A percentile compares a stretch with the other conserved stretches of the same genome.
Conservation (phyloP, 2,329 filamentous ascomycete genomes). For the Paracorniculantispora psalliotae region DNA sequence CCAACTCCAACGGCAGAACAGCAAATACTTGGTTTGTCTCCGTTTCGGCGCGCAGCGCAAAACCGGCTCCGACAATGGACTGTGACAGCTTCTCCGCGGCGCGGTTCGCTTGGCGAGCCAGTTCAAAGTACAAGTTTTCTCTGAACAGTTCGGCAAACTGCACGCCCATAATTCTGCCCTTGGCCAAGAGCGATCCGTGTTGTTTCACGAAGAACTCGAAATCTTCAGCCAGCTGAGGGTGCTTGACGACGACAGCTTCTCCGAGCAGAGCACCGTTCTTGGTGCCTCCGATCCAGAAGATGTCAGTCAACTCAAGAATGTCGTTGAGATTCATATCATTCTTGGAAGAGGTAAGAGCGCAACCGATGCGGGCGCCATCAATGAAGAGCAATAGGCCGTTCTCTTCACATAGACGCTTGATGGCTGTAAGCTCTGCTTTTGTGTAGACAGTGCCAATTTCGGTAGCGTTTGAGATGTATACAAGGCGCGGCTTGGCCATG, state of each 20-base stretch:
- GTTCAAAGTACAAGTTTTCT: slow-evolving; percentile 39
- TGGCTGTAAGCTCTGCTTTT: slow-evolving; percentile 34
- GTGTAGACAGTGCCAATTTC: slow-evolving; percentile 46
- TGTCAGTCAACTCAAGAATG: slow-evolving; percentile 42
- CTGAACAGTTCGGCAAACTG: slow-evolving; percentile 47
- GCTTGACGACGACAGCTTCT: slow-evolving; percentile 46
- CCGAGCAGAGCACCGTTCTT: slow-evolving; percentile 47
- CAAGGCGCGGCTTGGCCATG: slow-evolving; percentile 45
- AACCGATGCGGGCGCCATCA: slow-evolving; percentile 43
- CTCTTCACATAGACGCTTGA: slow-evolving; percentile 39
- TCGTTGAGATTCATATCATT: slow-evolving; percentile 42
- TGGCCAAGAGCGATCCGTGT: slow-evolving; percentile 45
- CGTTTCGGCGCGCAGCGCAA: slow-evolving; percentile 36
- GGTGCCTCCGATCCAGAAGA: slow-evolving; percentile 52
- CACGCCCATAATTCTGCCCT: slow-evolving; percentile 43
- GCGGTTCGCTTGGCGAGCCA: slow-evolving; percentile 39
- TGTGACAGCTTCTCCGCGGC: slow-evolving; percentile 40
- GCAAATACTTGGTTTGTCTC: slow-evolving; percentile 50
- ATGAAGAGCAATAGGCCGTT: slow-evolving; percentile 39
- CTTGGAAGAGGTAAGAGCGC: slow-evolving; percentile 36
- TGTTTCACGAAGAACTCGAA: slow-evolving; percentile 50
- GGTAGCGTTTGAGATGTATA: slow-evolving; percentile 48
- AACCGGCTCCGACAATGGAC: slow-evolving; percentile 38
- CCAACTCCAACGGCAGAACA: slow-evolving; percentile 33
- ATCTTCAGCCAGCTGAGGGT: slow-evolving; percentile 35